Conservation (phyloP, 768 basidiomycete genomes). For the Leucogyrophana mollusca region DNA sequence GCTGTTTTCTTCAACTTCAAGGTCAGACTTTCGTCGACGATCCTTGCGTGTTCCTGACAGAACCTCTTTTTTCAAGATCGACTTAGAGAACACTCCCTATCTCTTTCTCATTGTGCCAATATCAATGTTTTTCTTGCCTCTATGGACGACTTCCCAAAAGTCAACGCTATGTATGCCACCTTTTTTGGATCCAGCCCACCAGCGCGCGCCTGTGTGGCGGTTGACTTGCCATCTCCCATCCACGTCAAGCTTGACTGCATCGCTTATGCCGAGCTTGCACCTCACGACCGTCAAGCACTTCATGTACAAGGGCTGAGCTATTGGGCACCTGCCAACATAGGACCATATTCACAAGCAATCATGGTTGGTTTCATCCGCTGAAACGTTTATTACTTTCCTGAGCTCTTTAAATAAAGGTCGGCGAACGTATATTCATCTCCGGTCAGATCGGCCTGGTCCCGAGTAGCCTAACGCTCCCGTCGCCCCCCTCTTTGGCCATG, state of each 20-base stretch:
- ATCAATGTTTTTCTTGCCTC: slow-evolving; percentile 83
- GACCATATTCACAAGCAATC: slow-evolving; percentile 95
- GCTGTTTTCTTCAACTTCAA: slow-evolving; percentile 64
- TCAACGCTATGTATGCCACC: slow-evolving; percentile 76
- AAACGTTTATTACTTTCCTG: not conserved
- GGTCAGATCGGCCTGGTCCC: slow-evolving; percentile 95
- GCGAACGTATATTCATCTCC: slow-evolving; percentile 80
- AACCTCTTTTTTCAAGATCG: slow-evolving; percentile 38
- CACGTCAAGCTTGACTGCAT: slow-evolving; percentile 75
- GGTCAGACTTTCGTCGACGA: slow-evolving; percentile 40
- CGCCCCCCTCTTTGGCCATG: slow-evolving; percentile 46
- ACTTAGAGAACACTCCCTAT: slow-evolving; percentile 48
- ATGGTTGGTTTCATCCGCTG: slow-evolving; percentile 46
- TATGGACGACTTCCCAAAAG: slow-evolving; percentile 54
- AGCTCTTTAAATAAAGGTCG: too few species aligned
- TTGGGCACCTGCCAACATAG: slow-evolving; percentile 99
- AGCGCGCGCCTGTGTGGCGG: slow-evolving; percentile 89
- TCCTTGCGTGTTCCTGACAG: not conserved
- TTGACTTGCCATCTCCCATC: slow-evolving; percentile 57
- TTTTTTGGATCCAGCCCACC: slow-evolving; percentile 93
- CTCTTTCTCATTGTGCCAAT: slow-evolving; percentile 61
- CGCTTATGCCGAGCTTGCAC: slow-evolving; percentile 36
- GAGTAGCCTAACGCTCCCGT: slow-evolving; percentile 63
- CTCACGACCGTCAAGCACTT: slow-evolving; percentile 55
- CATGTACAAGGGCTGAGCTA: slow-evolving; percentile 97